Evolutionary conservation across 116 monocot species (phyloP), one percentile per base, ranked within the genome.

Genomic region (Iris pallida): DNA sequence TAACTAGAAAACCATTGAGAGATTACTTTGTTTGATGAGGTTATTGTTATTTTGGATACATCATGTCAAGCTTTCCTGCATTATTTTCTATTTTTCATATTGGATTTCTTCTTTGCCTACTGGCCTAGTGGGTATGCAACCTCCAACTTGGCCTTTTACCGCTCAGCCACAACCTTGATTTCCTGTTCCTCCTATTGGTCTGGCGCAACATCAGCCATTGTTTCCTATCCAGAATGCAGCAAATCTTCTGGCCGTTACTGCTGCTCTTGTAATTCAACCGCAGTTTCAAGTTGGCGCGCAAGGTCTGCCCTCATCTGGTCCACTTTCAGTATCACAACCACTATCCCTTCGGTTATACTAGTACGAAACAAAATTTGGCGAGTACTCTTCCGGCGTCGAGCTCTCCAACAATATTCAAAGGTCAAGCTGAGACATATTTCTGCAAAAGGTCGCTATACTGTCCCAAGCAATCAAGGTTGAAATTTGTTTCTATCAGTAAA

Each of bases 221-320:
- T 98, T 98, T 84, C 90, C 98, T 47, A 86, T 97, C 54, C 92
- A 89, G 45, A 87, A 79, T 71, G 30, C 30, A 30, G 67, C 66
- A 9, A 20, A 65, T 58, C 70, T 79, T 68, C 71, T 87, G 57
- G 63, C 79, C 57, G 14, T 82, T 16, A 60, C 79, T 57, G 48
- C 82, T 60, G 47, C 72, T 55, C 46, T 81, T 77, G 79, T 67
- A 74, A 62, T 78, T 59, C 88, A 77, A 45, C 55, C 79, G 73
- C 60, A 77, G 4, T 78, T 81, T 66, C 83, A 64, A 73, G 67
- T 76, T 66, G 71, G 55, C 53, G 77, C 82, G 49, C 77, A 80
- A 66, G 81, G 85, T 57, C 56, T 88, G 55, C 78, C 83, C 47
- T 73, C 86, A 66, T 58, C 86, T 0, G 18, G 77, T 55, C 73